phyloP scores from a whole-genome alignment of 2,329 filamentous ascomycete species.

The Colletotrichum destructivum region DNA sequence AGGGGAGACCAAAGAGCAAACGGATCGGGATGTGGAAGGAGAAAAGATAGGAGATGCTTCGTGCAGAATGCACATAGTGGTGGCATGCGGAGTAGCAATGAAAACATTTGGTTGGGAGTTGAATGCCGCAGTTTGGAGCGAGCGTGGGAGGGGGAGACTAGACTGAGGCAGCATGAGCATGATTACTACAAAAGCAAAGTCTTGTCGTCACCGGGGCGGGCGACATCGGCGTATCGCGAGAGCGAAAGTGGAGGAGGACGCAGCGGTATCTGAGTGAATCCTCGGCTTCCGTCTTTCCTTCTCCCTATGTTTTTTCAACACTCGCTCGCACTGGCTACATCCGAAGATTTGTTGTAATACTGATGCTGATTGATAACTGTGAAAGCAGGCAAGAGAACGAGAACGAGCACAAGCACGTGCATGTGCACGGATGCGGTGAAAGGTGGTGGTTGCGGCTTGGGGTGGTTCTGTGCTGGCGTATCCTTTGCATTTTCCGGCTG shows the following conservation, averaged over 20 bases:
- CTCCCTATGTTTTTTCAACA: no score
- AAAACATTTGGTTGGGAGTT: background rate
- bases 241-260: background rate
- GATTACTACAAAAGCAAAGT: background rate
- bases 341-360: background rate
- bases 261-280: background rate
- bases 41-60: conserved; percentile 33
- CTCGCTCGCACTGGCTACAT: background rate
- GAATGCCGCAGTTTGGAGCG: background rate
- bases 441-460: background rate
- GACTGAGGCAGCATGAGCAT: no score
- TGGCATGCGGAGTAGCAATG: background rate
- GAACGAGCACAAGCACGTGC: conserved; percentile 3
- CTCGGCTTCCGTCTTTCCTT: no score
- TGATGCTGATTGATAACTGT: conserved; percentile 37
- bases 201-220: conserved; percentile 14
- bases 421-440: conserved; percentile 1
- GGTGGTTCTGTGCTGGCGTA: conserved; percentile 9
- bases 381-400: background rate
- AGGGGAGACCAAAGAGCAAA: background rate
- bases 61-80: background rate
- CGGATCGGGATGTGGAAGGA: conserved; percentile 37
- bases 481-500: conserved; percentile 17
- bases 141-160: background rate
- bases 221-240: conserved; percentile 16